Evolutionary conservation across 495 filamentous ascomycete species (phyloP).

Genomic region (Neurospora sp.): DNA sequence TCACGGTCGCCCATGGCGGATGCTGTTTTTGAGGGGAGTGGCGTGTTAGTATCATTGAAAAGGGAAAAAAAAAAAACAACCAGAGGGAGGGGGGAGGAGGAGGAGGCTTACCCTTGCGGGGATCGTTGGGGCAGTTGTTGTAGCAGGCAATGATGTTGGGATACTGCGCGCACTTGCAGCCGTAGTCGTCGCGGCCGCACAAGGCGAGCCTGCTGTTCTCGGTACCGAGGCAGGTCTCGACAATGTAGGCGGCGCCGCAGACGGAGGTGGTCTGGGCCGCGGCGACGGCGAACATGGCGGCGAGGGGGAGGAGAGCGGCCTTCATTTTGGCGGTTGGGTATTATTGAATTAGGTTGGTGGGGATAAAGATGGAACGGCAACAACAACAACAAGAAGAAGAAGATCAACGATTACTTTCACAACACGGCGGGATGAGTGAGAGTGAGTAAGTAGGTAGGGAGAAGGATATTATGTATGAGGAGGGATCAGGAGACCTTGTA

Average conservation of each 20-base stretch:
- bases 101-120: conserved; percentile 13
- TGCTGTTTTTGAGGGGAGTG: neutral
- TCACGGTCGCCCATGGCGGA: conserved; percentile 22
- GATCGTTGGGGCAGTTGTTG: conserved; percentile 40
- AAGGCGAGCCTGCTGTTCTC: conserved; percentile 28
- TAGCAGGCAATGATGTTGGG: conserved; percentile 33
- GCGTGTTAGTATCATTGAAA: neutral
- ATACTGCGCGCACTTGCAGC: conserved; percentile 30
- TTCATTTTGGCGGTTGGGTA: conserved; percentile 24
- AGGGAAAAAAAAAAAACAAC: neutral
- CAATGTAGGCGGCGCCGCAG: conserved; percentile 34
- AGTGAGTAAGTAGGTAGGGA: neutral
- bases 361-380: neutral
- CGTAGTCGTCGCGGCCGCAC: conserved; percentile 28
- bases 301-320: conserved; percentile 19
- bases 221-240: conserved; percentile 31
- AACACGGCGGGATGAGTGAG: neutral
- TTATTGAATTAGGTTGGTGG: neutral
- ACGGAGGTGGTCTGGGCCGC: conserved; percentile 17
- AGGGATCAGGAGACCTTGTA: neutral
- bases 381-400: neutral
- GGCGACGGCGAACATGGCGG: conserved; percentile 21
- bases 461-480: neutral
- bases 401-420: neutral
- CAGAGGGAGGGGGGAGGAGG: neutral